Evolutionary conservation across 371 early-diverging fungal genomes (phyloP).

Genomic region (Syncephalastrum sp.): DNA sequence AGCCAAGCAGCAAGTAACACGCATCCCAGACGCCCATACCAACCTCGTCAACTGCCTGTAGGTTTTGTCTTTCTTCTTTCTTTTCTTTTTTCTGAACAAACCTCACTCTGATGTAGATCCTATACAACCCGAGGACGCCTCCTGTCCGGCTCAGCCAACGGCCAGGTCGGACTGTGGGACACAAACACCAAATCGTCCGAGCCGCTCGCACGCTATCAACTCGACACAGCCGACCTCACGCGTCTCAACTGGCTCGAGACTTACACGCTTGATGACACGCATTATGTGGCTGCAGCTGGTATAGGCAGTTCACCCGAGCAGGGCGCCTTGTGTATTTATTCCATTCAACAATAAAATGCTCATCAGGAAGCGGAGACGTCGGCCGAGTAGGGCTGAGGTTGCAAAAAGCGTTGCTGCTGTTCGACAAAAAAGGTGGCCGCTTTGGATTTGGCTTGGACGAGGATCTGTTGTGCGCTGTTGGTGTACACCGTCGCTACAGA

Average conservation of each 20-base stretch:
- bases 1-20: constrained; percentile 1
- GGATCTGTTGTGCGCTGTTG: constrained; percentile 64
- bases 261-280: constrained; percentile 1
- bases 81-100: not conserved
- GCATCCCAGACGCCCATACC: constrained; percentile 34
- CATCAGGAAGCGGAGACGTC: not conserved
- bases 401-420: constrained; percentile 57
- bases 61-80: constrained; percentile 2
- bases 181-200: not conserved
- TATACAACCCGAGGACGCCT: constrained; percentile 15
- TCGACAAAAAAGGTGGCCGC: constrained; percentile 71
- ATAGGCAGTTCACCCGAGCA: constrained; percentile 9
- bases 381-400: constrained; percentile 14
- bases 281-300: constrained; percentile 16
- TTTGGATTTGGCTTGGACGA: constrained; percentile 62
- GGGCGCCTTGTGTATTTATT: constrained; percentile 20
- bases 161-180: constrained; percentile 17
- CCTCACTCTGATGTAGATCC: constrained; percentile 7
- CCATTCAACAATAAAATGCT: constrained; percentile 4
- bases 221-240: constrained; percentile 11
- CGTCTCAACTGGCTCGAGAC: constrained; percentile 19
- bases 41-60: constrained; percentile 41
- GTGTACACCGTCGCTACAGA: constrained; percentile 60
- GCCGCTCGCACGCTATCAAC: constrained; percentile 3
- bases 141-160: constrained; percentile 25